Base-by-base conservation (phyloP, 306 rosid genomes). In the Castanea mollissima region DNA sequence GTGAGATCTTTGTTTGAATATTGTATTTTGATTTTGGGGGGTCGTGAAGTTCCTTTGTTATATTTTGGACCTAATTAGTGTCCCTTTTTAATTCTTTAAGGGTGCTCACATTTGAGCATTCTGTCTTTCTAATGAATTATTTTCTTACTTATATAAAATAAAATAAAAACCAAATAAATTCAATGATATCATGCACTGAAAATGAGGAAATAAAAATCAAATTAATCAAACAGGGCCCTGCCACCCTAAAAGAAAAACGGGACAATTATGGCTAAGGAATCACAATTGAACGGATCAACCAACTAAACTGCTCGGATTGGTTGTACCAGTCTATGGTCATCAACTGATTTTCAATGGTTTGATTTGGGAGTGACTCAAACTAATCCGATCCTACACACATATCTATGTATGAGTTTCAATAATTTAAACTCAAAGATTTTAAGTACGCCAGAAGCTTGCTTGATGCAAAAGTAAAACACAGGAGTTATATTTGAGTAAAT, bases 401-500 rank as follows among this genome's bases (percentile, higher is more conserved):
- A 49, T 49, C 0, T 49, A 49, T 49, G 54, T 11, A 49, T 49
- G 16, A 10, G 12, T 49, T 11, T 3, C 16, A 8, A 35, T 9
- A 18, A 34, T 31, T 18, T 41, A 34, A 15, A 67, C 5, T n/a
- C 38, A 18, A 32, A 16, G 72, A 19, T 3, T 19, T 68, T 35
- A 10, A 35, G 21, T 19, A 35, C 4, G 1, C 18, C 51, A 68
- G 25, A 68, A 34, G 52, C 5, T 19, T 21, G 16, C 7, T 35
- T 68, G 29, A 9, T 65, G 0, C n/a, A 65, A 32, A 72, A 69
- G 62, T 51, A 23, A 77, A 41, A 69, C 72, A 70, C 29, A 73
- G 41, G 70, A 67, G 74, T 52, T 60, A 63, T 20, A 55, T 78
- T 46, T 23, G 64, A 56, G 23, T 46, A 81, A 84, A 78, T 57